These are phyloP conservation scores for Podila epicladia DNA, from an alignment of 192 early-diverging fungal species.

Conservation along the genomic window DNA sequence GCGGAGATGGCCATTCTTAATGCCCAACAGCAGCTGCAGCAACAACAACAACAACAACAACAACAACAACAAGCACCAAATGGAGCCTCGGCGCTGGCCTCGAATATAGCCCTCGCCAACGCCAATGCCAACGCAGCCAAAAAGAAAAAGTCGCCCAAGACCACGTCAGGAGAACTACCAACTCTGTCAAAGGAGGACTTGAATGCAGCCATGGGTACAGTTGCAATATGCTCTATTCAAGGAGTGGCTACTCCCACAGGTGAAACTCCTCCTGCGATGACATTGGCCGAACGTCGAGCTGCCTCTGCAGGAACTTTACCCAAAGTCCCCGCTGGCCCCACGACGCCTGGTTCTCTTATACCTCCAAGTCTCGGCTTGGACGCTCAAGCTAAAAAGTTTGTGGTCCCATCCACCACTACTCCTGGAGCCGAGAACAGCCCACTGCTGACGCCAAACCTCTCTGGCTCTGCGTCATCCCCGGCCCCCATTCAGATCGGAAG, in stretches of 20 bases:
- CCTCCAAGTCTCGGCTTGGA: conserved; percentile 43
- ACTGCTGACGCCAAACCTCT: conserved; percentile 32
- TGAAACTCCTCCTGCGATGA: conserved; percentile 23
- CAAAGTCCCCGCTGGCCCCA: neutral
- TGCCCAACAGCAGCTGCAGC: conserved; percentile 1
- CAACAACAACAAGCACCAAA: neutral
- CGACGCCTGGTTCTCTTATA: conserved; percentile 22
- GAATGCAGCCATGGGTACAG: neutral
- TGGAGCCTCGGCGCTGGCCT: too few relatives aligned
- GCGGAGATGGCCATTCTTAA: conserved; percentile 13
- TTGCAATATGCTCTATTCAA: neutral
- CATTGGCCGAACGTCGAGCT: conserved; percentile 38
- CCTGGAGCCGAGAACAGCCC: conserved; percentile 22
- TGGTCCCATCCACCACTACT: conserved; percentile 22
- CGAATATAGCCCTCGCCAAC: neutral
- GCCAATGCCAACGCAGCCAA: neutral
- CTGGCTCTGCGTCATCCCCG: conserved; percentile 29
- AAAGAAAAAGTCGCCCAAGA: conserved; percentile 11
- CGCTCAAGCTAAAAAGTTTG: conserved; percentile 16
- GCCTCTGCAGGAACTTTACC: conserved; percentile 6
- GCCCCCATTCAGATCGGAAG: conserved; percentile 47
- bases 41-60: conserved; percentile 4
- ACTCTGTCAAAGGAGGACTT: neutral
- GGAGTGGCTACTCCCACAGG: conserved; percentile 15
- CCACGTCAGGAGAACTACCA: conserved; percentile 10